Base-by-base conservation (phyloP, 495 filamentous ascomycete species). In the Hyaloscypha bicolor region DNA sequence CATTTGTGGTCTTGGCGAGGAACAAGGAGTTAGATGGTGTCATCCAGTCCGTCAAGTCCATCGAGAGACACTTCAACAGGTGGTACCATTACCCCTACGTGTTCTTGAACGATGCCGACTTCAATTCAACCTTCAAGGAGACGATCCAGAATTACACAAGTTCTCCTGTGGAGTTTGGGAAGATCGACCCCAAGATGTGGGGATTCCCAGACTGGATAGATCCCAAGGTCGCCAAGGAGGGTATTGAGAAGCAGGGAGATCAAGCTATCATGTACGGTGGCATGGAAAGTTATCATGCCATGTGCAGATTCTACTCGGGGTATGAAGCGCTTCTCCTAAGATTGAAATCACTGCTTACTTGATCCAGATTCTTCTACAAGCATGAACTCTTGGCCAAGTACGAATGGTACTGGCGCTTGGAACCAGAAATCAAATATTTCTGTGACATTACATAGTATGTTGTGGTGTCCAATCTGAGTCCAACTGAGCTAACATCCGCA, bases 361-460 rank as follows among this genome's bases (percentile, higher is more conserved):
- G 60, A 33, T 65, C 25, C 70, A 96, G 94, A 48, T 93, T 93
- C 79, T 99, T 99, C 81, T 99, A 96, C 83, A 97, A 97, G 80
- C 95, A 99, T 73, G 91, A 94, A 69, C 87, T 98, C 29, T 86
- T 99, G 45, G 83, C 90, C 73, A 97, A 99, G 79, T 99, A 98
- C 80, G 92, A 97, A 76, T 99, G 95, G 95, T 99, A 99, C 82
- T 99, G 95, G 95, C 93, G 95, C 56, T 79, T 99, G 79, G 95
- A 99, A 87, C 95, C 95, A 75, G 95, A 99, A 78, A 98, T 99
- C 89, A 97, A 94, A 82, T 99, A 98, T 83, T 99, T 98, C 83
- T 99, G 95, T 77, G 95, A 99, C 73, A 97, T 99, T 69, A 99
- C 95, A 67, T 99, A 99, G 94, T 97, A 90, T 73, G 90, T 74